Base-by-base conservation (phyloP, 1,139 yeast species). In the Lodderomyces metapsilosis region DNA sequence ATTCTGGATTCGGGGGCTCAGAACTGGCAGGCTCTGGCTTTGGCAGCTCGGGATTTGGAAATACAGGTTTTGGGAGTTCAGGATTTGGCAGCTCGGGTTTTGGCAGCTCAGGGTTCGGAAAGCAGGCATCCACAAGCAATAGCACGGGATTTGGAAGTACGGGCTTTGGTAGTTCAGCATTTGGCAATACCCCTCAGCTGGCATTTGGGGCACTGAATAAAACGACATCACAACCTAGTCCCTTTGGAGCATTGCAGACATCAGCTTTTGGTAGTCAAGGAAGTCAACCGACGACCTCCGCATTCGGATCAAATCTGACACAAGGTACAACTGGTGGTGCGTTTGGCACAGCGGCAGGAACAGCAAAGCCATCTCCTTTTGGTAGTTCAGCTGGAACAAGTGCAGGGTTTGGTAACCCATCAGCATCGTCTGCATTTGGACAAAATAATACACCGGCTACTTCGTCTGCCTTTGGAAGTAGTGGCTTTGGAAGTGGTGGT, bases 351-450 rank as follows among this genome's bases (percentile, higher is more conserved):
- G 25, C 25, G 6, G 25, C 25, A 23, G n/a, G n/a, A n/a, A 10
- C 27, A 24, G 21, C 20, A 32, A 39, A 41, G 9, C 9, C 25
- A 11, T 23, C 25, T n/a, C 30, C 16, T 11, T 28, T 28, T 28
- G 32, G 32, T 28, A 28, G 15, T 15, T 5, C 18, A 4, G 18
- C 5, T 11, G 8, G 12, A 15, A 24, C 25, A 17, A 42, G 41
- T 13, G 36, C 46, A n/a, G 41, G 50, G 12, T 48, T 46, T 45
- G 52, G 52, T 20, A 36, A 39, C 36, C 37, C 22, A 36, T 12
- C 38, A 22, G 22, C 43, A 35, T 23, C 43, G 18, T 20, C 25
- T 35, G 43, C 41, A 11, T 42, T 39, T 38, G 45, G 45, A 23
- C 25, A 8, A 10, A 10, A n/a, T n/a, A 25, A 25, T 25, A 25